phyloP scores from a whole-genome alignment of 805 yeast species.

The Candida anglica region DNA sequence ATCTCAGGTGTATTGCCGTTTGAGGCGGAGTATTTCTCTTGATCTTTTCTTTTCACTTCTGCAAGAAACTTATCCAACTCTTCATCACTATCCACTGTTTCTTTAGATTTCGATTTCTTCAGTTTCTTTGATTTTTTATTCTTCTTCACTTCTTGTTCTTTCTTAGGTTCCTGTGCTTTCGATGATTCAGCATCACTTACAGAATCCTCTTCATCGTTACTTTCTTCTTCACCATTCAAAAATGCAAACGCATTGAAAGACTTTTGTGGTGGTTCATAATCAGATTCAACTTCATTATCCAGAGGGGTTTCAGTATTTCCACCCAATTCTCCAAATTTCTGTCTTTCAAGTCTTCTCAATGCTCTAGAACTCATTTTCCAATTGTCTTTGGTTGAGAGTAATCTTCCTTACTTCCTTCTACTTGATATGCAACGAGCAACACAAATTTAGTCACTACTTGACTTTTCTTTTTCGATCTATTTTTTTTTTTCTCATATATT shows the following conservation, averaged over 20 bases:
- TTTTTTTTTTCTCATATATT: too few relatives aligned
- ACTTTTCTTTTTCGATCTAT: too few relatives aligned
- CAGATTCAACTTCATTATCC: conserved; percentile 11
- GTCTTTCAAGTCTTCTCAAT: conserved; percentile 39
- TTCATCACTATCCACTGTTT: conserved; percentile 30
- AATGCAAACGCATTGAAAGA: conserved; percentile 45
- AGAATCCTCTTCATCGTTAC: conserved; percentile 13
- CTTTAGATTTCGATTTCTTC: conserved; percentile 15
- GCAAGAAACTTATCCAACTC: conserved; percentile 55
- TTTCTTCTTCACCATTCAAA: conserved; percentile 28
- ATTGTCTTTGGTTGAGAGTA: too few relatives aligned
- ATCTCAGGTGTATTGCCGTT: not conserved
- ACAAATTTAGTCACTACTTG: too few relatives aligned
- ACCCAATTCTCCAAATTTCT: conserved; percentile 12
- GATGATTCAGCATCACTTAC: conserved; percentile 7
- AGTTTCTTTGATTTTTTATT: conserved; percentile 14
- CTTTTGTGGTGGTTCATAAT: conserved; percentile 11
- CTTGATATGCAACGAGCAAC: too few relatives aligned
- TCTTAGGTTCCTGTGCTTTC: conserved; percentile 7
- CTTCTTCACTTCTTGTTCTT: conserved; percentile 10
- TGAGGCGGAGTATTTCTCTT: not conserved
- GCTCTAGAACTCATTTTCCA: conserved; percentile 50
- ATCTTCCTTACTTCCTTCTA: too few relatives aligned
- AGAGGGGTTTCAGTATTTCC: conserved; percentile 12
- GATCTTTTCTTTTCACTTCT: conserved; percentile 29